Conservation (phyloP, 2,329 filamentous ascomycete species). For the Aspergillus fijiensis region DNA sequence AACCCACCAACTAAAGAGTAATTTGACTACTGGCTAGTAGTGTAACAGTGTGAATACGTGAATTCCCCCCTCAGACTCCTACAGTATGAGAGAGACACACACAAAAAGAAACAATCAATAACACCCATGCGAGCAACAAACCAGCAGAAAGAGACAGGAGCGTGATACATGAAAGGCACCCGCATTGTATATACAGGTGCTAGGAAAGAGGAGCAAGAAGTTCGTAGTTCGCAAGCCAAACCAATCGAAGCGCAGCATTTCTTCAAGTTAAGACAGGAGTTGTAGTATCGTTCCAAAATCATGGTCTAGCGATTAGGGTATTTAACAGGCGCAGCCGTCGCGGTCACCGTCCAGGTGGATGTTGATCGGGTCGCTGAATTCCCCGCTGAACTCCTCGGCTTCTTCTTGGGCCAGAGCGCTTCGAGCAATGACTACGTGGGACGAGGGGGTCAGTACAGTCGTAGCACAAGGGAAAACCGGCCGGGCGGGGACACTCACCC, state of each 20-base stretch:
- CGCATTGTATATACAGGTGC: constrained; percentile 19
- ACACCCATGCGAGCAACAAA: constrained; percentile 18
- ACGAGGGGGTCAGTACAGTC: constrained; percentile 17
- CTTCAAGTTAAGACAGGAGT: constrained; percentile 16
- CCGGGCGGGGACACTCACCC: constrained; percentile 45
- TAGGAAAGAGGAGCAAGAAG: constrained; percentile 1
- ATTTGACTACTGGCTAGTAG: background rate
- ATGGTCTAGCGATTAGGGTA: constrained; percentile 26
- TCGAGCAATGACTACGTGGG: constrained; percentile 76
- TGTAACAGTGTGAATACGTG: background rate
- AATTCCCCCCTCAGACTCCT: constrained; percentile 23
- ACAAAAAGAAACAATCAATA: constrained; percentile 12
- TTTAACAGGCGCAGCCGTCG: constrained; percentile 88
- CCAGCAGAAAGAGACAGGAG: constrained; percentile 11
- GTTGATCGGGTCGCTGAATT: constrained; percentile 97
- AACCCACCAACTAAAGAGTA: too few species aligned
- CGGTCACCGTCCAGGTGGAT: constrained; percentile 94
- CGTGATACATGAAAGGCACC: constrained; percentile 17
- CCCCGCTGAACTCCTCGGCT: constrained; percentile 93
- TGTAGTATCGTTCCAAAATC: constrained; percentile 25
- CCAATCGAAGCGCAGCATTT: constrained; percentile 12
- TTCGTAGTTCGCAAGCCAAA: constrained; percentile 1
- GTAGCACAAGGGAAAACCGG: background rate
- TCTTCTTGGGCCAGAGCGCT: constrained; percentile 96
- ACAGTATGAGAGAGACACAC: constrained; percentile 16